Conservation (phyloP, 139 green algal species). For the Chlamydomonas sphaeroides region DNA sequence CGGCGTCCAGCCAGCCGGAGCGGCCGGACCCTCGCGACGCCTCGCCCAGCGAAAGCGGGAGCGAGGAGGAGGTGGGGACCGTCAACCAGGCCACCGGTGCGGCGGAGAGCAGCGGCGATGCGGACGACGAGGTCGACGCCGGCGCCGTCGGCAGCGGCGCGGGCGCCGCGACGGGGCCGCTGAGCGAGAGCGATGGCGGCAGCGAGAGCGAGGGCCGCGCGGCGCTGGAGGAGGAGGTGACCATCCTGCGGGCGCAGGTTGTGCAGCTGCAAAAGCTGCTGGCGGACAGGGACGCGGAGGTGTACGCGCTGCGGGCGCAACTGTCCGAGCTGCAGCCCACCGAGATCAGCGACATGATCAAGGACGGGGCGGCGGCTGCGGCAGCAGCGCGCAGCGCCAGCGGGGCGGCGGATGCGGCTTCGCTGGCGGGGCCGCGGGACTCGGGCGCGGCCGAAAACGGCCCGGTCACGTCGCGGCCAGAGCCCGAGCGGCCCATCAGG, state of each 20-base stretch:
- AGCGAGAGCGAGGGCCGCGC: constrained; percentile 11
- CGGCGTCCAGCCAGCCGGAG: not conserved
- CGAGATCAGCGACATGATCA: not conserved
- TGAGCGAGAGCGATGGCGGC: constrained; percentile 23
- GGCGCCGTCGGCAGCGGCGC: not conserved
- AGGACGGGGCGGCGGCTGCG: not conserved
- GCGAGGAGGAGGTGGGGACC: constrained; percentile 43
- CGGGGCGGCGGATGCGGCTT: not conserved
- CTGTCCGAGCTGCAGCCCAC: constrained; percentile 41
- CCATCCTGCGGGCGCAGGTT: constrained; percentile 33
- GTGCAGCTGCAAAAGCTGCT: constrained; percentile 46
- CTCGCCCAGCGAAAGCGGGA: not conserved
- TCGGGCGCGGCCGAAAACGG: not conserved
- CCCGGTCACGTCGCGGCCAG: too few species aligned
- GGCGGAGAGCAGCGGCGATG: constrained; percentile 13
- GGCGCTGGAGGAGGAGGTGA: constrained; percentile 45
- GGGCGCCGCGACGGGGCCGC: not conserved
- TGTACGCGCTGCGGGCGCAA: constrained; percentile 51
- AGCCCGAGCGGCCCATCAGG: not conserved
- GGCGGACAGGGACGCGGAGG: constrained; percentile 51
- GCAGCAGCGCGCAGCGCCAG: not conserved
- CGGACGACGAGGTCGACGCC: constrained; percentile 24
- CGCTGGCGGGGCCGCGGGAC: not conserved
- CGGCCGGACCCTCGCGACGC: not conserved
- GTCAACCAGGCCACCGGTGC: constrained; percentile 39